phyloP scores from a whole-genome alignment of 257 asterid species.

The Forsythia suspensa region DNA sequence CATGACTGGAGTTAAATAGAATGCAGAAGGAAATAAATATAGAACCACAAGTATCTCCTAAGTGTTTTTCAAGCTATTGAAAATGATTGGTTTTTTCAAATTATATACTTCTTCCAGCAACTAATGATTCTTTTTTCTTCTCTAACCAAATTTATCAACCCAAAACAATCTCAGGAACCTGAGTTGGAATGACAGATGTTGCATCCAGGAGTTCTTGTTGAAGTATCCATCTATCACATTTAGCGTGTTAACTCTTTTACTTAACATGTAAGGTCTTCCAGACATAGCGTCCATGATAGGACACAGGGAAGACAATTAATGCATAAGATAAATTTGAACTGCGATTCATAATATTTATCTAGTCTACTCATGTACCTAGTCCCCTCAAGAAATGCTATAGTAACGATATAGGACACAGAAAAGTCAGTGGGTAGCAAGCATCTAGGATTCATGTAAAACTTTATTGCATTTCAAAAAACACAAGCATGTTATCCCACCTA shows the following conservation, averaged over 20 bases:
- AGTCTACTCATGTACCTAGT: background rate
- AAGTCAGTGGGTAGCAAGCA: too few species aligned
- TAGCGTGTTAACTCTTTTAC: too few species aligned
- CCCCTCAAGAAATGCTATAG: background rate
- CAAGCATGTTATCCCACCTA: background rate
- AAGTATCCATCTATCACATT: too few species aligned
- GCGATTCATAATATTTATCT: background rate
- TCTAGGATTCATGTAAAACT: too few species aligned
- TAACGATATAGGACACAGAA: too few species aligned
- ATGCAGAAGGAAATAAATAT: background rate
- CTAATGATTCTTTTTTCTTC: background rate
- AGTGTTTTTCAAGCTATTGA: background rate
- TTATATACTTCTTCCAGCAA: background rate
- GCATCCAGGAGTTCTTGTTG: too few species aligned
- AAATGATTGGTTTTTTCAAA: too few species aligned
- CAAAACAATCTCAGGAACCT: too few species aligned
- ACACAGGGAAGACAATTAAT: background rate
- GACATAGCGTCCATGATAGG: too few species aligned
- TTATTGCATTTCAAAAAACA: background rate
- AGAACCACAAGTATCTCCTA: background rate
- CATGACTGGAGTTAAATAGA: background rate
- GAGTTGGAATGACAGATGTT: too few species aligned
- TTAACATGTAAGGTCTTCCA: too few species aligned
- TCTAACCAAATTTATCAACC: background rate
- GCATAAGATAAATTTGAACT: background rate